Conservation (phyloP, 176 grass and related monocot species). For the Ampelocalamus luodianensis region DNA sequence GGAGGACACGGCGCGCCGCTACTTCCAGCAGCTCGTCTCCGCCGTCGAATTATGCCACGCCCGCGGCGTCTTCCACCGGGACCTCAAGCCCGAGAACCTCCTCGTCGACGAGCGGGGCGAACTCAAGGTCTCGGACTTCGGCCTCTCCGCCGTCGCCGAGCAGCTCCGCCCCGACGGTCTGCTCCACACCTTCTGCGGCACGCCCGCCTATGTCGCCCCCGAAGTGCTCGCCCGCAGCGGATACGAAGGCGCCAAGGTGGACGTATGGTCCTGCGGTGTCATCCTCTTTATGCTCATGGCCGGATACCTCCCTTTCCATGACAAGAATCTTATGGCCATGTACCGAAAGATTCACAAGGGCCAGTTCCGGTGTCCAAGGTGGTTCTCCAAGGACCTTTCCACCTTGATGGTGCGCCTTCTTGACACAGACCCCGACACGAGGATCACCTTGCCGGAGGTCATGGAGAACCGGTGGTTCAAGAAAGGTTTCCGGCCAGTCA, state of each 20-base stretch:
- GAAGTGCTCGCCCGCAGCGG: conserved; percentile 78
- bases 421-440: conserved; percentile 67
- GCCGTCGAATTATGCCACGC: conserved; percentile 93
- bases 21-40: conserved; percentile 94
- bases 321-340: conserved; percentile 88
- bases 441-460: conserved; percentile 78
- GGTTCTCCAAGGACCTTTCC: conserved; percentile 86
- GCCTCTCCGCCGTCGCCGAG: conserved; percentile 83
- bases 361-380: conserved; percentile 86
- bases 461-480: conserved; percentile 93
- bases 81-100: conserved; percentile 98
- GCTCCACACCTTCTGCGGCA: conserved; percentile 97
- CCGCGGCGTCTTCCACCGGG: conserved; percentile 91
- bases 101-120: conserved; percentile 79
- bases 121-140: conserved; percentile 95
- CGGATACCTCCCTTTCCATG: conserved; percentile 91
- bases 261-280: conserved; percentile 95
- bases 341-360: conserved; percentile 95
- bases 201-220: conserved; percentile 91
- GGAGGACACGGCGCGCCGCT: conserved; percentile 86
- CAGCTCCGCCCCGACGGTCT: conserved; percentile 74
- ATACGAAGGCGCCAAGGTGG: conserved; percentile 84
- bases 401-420: conserved; percentile 63
- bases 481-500: conserved; percentile 85
- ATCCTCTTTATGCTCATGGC: conserved; percentile 98